Evolutionary conservation across 176 grass and related monocot species (phyloP).

Genomic region (Oryza meyeriana): DNA sequence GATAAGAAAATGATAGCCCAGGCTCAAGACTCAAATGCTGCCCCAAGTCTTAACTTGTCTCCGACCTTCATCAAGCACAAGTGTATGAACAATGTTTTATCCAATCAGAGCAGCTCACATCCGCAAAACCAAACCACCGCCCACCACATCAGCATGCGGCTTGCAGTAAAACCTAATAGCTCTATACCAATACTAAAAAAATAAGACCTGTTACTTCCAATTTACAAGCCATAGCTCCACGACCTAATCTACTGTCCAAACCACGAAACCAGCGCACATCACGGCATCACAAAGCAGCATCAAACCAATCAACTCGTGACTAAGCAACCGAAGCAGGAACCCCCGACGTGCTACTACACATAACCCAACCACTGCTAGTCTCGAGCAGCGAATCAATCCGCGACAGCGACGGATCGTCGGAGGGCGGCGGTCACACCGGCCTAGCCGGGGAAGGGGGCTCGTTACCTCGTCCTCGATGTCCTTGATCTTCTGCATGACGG

Average conservation of each 20-base stretch:
- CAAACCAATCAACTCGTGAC: conserved; percentile 3
- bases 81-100: neutral
- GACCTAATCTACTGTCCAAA: neutral
- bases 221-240: neutral
- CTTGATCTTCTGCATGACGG: conserved; percentile 99
- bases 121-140: neutral
- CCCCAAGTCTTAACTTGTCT: neutral
- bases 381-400: neutral
- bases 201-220: neutral
- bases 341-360: too few species aligned
- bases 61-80: neutral
- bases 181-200: neutral
- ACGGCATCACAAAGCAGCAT: neutral
- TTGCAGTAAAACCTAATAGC: neutral
- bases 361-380: neutral
- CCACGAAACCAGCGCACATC: neutral
- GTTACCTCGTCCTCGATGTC: conserved; percentile 99
- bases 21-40: neutral
- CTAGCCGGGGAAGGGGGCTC: neutral
- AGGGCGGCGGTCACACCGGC: neutral
- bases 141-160: neutral
- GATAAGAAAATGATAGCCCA: neutral
- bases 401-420: neutral
- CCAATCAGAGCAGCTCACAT: neutral
- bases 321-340: neutral